Base-by-base conservation (phyloP, 257 asterid genomes). In the Plectranthus barbatus region DNA sequence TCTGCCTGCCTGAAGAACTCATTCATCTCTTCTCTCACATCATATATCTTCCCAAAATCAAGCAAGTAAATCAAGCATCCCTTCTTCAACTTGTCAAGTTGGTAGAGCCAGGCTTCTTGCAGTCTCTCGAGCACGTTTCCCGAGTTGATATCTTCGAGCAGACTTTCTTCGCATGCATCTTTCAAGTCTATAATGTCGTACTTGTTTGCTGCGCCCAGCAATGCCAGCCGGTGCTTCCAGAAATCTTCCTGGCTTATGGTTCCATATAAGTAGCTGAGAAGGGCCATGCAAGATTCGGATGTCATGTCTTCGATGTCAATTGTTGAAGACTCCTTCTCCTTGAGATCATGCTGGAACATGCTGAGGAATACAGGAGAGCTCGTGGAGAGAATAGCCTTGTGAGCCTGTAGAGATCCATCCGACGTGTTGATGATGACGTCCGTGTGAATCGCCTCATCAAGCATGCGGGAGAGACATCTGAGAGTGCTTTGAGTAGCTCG, bases 71-170 rank as follows among this genome's bases (percentile, higher is more conserved):
- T 76, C 86, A 93, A 66, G 71, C 99, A 93, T 9, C 95, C 92
- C 71, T 80, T 87, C 83, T 89, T 93, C 88, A 93, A 49, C 56
- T 84, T 87, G 39, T 67, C 70, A 3, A 93, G 90, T 42, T 87
- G 90, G 75, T 90, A 93, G 67, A 90, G 91, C 97, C 96, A 87
- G 33, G 97, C 97, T 75, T 90, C 95, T 56, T 90, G 99, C 77
- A 93, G 66, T 64, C 99, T 84, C 76, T 81, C 95, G 0, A 93
- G 97, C 75, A 93, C 99, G 29, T 93, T 93, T 13, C 79, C 90
- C 0, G 96, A 76, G 77, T 77, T 84, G 24, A 93, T 85, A 33
- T 93, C 99, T 73, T 93, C 97, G 18, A 93, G 60, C 40, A 93
- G 94, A 67, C 95, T 85, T 50, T 87, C 95, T 62, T 93, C 96